These are phyloP conservation scores for Chaetomium fimeti DNA, from an alignment of 495 filamentous ascomycete species.

Conservation along the genomic window DNA sequence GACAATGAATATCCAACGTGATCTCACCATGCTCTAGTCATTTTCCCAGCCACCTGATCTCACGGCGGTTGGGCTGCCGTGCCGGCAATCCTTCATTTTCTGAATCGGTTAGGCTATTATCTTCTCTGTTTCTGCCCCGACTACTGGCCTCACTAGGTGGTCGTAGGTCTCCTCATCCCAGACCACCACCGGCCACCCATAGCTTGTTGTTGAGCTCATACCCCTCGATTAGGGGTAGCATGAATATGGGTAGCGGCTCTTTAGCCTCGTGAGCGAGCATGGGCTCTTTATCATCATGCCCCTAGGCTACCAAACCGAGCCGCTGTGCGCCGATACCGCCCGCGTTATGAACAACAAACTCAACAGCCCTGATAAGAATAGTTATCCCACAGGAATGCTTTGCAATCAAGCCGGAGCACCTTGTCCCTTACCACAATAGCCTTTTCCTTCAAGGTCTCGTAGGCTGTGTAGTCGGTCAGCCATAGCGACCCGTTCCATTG, in stretches of 20 bases:
- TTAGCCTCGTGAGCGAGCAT: conserved; percentile 11
- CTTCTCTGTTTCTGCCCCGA: conserved; percentile 3
- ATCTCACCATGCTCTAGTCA: conserved; percentile 39
- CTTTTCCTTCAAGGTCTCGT: too few relatives aligned
- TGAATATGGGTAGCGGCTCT: conserved; percentile 35
- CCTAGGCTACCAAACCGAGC: too few relatives aligned
- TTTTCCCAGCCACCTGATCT: conserved; percentile 64
- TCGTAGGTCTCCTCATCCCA: conserved; percentile 44
- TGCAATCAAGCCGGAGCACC: too few relatives aligned
- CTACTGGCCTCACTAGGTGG: conserved; percentile 30
- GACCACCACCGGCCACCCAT: conserved; percentile 32
- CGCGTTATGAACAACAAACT: too few relatives aligned
- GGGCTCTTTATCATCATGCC: too few relatives aligned
- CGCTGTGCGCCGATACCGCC: too few relatives aligned
- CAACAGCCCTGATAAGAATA: too few relatives aligned
- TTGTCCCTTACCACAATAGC: too few relatives aligned
- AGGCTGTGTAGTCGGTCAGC: too few relatives aligned
- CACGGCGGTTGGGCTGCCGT: conserved; percentile 57
- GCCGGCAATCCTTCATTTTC: conserved; percentile 48
- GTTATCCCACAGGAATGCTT: too few relatives aligned
- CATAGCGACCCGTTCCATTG: too few relatives aligned
- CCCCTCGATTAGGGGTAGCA: conserved; percentile 40
- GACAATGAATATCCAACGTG: conserved; percentile 39
- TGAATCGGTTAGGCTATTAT: conserved; percentile 36
- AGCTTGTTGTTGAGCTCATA: conserved; percentile 44